phyloP scores from a whole-genome alignment of 768 basidiomycete genomes.

The Tylopilus plumbeoviolaceoides region DNA sequence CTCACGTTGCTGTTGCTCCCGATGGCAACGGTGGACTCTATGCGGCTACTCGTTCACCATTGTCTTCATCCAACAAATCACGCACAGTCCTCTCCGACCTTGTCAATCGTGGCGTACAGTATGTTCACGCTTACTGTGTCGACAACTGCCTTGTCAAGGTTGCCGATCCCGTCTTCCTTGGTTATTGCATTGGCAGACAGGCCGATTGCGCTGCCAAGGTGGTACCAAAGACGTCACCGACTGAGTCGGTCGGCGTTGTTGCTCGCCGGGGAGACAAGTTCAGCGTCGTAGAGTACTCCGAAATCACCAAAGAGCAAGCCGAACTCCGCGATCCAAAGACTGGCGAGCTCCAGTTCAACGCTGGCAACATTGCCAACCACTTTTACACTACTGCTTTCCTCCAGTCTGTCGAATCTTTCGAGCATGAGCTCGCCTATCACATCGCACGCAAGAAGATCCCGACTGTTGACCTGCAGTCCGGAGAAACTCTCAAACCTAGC shows the following conservation, averaged over 20 bases:
- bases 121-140: conserved; percentile 94
- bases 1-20: conserved; percentile 88
- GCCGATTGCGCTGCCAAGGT: conserved; percentile 96
- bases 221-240: conserved; percentile 81
- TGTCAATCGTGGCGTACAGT: conserved; percentile 66
- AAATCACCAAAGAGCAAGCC: conserved; percentile 85
- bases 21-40: conserved; percentile 98
- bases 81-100: conserved; percentile 85
- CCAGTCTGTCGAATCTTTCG: conserved; percentile 72
- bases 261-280: conserved; percentile 79
- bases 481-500: conserved; percentile 68
- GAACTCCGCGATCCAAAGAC: conserved; percentile 64
- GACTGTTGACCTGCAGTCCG: conserved; percentile 66
- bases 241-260: conserved; percentile 94
- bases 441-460: conserved; percentile 98
- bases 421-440: conserved; percentile 90
- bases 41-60: conserved; percentile 80
- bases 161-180: conserved; percentile 95
- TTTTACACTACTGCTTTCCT: conserved; percentile 92
- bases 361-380: conserved; percentile 97
- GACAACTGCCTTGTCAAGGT: conserved; percentile 99
- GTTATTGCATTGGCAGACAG: conserved; percentile 84
- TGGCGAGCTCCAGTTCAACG: conserved; percentile 84
- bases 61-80: conserved; percentile 54
- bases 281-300: conserved; percentile 96